phyloP scores from a whole-genome alignment of 1,139 yeast genomes.

The Pichia sp. region DNA sequence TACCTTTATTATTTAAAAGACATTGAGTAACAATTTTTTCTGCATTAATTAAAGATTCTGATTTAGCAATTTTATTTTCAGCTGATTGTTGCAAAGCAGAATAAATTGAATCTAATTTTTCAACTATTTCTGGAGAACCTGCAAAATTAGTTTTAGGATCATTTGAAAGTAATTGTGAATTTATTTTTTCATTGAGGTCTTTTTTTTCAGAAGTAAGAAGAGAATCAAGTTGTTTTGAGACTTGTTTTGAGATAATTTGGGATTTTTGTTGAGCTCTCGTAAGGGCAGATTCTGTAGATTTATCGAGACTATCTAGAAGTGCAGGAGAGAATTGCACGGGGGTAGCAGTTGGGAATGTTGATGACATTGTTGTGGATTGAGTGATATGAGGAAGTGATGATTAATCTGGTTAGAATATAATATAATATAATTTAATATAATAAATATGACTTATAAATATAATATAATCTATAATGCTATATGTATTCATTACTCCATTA shows the following conservation, averaged over 20 bases:
- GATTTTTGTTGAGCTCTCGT: constrained; percentile 78
- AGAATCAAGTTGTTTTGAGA: constrained; percentile 56
- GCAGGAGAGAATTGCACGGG: constrained; percentile 72
- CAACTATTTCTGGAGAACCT: constrained; percentile 32
- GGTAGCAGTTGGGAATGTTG: constrained; percentile 52
- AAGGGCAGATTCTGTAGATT: constrained; percentile 67
- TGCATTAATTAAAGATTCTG: constrained; percentile 35
- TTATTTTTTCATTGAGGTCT: constrained; percentile 48
- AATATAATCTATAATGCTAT: too few species aligned
- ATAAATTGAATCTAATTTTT: constrained; percentile 37
- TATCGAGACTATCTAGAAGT: constrained; percentile 63
- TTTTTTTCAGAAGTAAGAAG: constrained; percentile 55
- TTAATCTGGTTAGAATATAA: too few species aligned
- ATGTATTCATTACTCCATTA: too few species aligned
- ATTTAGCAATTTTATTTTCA: constrained; percentile 25
- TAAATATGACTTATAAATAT: too few species aligned
- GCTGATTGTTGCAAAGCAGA: constrained; percentile 26
- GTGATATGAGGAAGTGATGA: too few species aligned
- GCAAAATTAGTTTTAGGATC: background rate
- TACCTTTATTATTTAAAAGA: constrained; percentile 60
- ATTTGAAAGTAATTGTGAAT: constrained; percentile 27
- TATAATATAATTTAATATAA: too few species aligned
- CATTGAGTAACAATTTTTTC: constrained; percentile 61
- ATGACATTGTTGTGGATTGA: background rate
- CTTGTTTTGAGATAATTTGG: constrained; percentile 70